Conservation (phyloP, 768 basidiomycete genomes). For the Rickenella mellea region DNA sequence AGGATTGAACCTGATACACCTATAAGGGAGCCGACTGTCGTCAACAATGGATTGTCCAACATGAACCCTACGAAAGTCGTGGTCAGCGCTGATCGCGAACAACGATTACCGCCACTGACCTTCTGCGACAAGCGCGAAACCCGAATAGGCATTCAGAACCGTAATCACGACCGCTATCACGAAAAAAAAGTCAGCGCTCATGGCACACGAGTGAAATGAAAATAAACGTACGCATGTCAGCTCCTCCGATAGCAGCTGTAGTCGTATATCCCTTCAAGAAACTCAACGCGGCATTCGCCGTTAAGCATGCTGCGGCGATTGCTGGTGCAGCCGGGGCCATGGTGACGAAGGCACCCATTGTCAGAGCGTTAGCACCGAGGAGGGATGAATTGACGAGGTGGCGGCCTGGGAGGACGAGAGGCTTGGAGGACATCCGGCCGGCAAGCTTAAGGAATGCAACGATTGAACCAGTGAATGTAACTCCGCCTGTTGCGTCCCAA, state of each 20-base stretch:
- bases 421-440: conserved; percentile 68
- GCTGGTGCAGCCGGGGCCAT: conserved; percentile 61
- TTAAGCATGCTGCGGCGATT: conserved; percentile 71
- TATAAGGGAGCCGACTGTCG: conserved; percentile 78
- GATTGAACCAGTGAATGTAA: conserved; percentile 85
- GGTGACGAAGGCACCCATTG: conserved; percentile 71
- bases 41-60: conserved; percentile 78
- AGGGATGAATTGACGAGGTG: conserved; percentile 67
- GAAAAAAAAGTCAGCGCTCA: conserved; percentile 5
- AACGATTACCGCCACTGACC: conserved; percentile 25
- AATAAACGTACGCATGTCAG: conserved; percentile 74
- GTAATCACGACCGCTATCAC: conserved; percentile 77
- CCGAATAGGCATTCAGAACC: conserved; percentile 84
- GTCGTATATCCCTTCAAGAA: conserved; percentile 84
- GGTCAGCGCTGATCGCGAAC: neutral
- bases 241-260: conserved; percentile 86
- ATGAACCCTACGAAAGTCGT: conserved; percentile 50
- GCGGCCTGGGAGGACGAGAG: conserved; percentile 64
- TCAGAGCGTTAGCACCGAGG: conserved; percentile 59
- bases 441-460: conserved; percentile 86
- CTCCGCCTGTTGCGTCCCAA: conserved; percentile 39
- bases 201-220: conserved; percentile 1
- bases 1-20: conserved; percentile 87
- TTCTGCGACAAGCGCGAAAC: conserved; percentile 86
- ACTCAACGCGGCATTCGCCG: conserved; percentile 63